Percentiles rank a stretch among this genome's conserved stretches.
phyloP scores from a whole-genome alignment of 2,329 filamentous ascomycete genomes.

The Penicillium janthinellum region DNA sequence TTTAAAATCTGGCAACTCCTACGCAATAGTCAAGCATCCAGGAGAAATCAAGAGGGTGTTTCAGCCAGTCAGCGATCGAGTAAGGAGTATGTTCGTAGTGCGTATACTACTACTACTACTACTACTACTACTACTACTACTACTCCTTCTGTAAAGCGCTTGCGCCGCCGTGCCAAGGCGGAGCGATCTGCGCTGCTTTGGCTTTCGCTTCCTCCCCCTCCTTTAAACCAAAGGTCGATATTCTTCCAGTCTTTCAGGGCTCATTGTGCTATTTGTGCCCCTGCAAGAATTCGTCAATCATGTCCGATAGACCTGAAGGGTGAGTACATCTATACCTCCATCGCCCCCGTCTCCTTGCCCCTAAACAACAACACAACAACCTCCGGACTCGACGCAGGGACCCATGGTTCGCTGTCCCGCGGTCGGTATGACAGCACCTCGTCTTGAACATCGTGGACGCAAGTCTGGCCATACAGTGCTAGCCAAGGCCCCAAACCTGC shows the following conservation, averaged over 20 bases:
- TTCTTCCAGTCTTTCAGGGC: conserved; percentile 1
- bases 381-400: conserved; percentile 6
- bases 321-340: conserved; percentile 16
- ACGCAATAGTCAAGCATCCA: background rate
- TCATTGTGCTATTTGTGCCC: background rate
- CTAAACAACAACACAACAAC: background rate
- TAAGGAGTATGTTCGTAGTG: background rate
- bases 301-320: conserved; percentile 30
- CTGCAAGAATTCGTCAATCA: conserved; percentile 7
- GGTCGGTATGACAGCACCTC: conserved; percentile 8
- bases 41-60: background rate
- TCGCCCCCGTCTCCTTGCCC: background rate
- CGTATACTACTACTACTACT: background rate
- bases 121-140: too few relatives aligned
- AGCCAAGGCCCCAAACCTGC: background rate
- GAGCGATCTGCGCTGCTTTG: conserved; percentile 12
- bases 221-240: background rate
- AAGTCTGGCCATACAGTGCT: background rate
- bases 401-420: conserved; percentile 14
- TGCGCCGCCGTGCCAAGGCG: conserved; percentile 17
- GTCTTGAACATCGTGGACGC: background rate
- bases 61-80: background rate
- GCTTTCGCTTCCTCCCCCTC: conserved; percentile 1
- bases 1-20: background rate
- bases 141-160: background rate